Conservation (phyloP, 1,284 basidiomycete species). For the Cryptococcus deneoformans region DNA sequence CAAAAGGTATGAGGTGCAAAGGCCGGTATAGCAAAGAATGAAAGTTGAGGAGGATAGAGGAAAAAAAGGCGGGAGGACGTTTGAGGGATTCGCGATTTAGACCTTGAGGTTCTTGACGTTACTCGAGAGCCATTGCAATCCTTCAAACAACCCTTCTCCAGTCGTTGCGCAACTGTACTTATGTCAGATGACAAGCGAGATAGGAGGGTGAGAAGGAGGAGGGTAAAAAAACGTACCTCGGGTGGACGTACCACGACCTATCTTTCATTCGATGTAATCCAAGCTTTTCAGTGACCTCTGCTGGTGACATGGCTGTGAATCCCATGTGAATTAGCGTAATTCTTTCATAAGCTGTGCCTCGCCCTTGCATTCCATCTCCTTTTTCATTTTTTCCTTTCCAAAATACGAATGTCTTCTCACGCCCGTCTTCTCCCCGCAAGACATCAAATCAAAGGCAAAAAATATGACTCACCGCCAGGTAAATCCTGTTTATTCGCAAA, state of each 20-base stretch:
- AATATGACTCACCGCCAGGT: constrained; percentile 70
- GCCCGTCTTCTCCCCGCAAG: neutral
- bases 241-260: constrained; percentile 98
- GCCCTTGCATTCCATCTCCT: neutral
- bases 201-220: neutral
- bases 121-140: constrained; percentile 92
- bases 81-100: constrained; percentile 5
- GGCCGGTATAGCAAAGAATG: too few relatives aligned
- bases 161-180: constrained; percentile 80
- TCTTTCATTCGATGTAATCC: constrained; percentile 95
- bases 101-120: constrained; percentile 70
- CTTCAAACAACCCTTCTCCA: constrained; percentile 92
- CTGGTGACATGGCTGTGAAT: constrained; percentile 87
- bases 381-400: neutral
- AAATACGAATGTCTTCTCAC: neutral
- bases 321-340: neutral
- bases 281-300: constrained; percentile 97
- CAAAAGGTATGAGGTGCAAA: too few relatives aligned
- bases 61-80: neutral
- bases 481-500: constrained; percentile 99
- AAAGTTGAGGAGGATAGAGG: too few relatives aligned
- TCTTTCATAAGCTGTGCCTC: neutral
- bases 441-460: neutral
- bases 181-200: neutral
- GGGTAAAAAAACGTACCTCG: constrained; percentile 62